A percentile compares a stretch with the other conserved stretches of the same genome.
Conservation (phyloP, 1,284 basidiomycete species). For the Rhodofomes roseus region DNA sequence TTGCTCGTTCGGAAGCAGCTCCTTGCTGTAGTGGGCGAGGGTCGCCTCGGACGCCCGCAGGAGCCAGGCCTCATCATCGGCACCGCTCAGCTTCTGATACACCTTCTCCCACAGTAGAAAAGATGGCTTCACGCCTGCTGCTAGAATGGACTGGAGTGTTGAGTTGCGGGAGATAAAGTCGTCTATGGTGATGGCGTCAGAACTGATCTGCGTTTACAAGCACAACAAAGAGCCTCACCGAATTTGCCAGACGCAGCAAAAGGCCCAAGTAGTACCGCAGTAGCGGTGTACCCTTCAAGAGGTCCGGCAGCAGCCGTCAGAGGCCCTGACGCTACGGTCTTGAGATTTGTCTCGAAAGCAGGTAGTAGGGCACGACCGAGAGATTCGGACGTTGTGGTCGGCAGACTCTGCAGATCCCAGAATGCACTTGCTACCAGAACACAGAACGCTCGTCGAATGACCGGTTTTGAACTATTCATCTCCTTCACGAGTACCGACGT, state of each 20-base stretch:
- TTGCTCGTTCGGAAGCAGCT: conserved; percentile 52
- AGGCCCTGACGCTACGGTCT: conserved; percentile 58
- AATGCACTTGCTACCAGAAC: conserved; percentile 33
- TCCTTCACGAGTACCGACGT: conserved; percentile 60
- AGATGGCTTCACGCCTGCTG: conserved; percentile 64
- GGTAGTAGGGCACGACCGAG: conserved; percentile 57
- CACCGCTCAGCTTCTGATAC: conserved; percentile 66
- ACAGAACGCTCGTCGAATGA: conserved; percentile 34
- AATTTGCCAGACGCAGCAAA: conserved; percentile 47
- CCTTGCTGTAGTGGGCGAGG: conserved; percentile 45
- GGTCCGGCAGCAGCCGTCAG: conserved; percentile 59
- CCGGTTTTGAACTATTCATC: conserved; percentile 48
- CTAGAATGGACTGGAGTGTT: conserved; percentile 40
- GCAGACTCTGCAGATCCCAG: conserved; percentile 31
- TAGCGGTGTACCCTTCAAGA: conserved; percentile 80
- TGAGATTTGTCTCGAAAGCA: conserved; percentile 68
- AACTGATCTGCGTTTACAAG: conserved; percentile 5
- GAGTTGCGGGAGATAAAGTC: conserved; percentile 36
- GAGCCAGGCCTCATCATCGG: conserved; percentile 77
- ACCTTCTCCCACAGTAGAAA: conserved; percentile 88
- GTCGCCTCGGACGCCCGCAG: conserved; percentile 62
- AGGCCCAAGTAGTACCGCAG: conserved; percentile 67
- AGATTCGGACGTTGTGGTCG: conserved; percentile 34
- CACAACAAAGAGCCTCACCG: conserved; percentile 33
- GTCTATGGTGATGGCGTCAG: conserved; percentile 26